Percentiles rank a stretch among this genome's conserved stretches.
Conservation (phyloP, 2,329 filamentous ascomycete species). For the Colletotrichum abscissum region DNA sequence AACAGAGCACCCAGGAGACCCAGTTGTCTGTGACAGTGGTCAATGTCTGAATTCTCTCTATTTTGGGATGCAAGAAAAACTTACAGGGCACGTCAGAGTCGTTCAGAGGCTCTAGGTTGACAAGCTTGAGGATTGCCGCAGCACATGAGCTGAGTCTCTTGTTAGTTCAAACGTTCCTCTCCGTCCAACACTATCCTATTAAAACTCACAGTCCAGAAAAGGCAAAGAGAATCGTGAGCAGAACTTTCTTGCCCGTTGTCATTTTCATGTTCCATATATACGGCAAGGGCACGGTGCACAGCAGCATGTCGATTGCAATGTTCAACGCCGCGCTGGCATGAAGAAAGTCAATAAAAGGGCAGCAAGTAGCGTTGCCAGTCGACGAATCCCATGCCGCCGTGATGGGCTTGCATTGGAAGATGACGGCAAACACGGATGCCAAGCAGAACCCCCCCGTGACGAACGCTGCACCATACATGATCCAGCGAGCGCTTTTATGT, state of each 20-base stretch:
- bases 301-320: constrained; percentile 42
- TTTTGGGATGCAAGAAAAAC: neutral
- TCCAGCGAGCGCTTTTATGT: neutral
- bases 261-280: constrained; percentile 44
- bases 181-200: neutral
- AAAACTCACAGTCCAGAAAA: constrained; percentile 44
- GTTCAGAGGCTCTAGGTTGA: constrained; percentile 39
- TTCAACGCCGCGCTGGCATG: constrained; percentile 44
- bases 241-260: constrained; percentile 40
- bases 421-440: constrained; percentile 12
- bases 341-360: constrained; percentile 41
- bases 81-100: constrained; percentile 44
- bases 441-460: constrained; percentile 6
- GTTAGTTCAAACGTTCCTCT: neutral
- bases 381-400: constrained; percentile 42
- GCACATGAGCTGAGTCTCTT: constrained; percentile 39
- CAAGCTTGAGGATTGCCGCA: constrained; percentile 40
- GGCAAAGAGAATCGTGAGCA: constrained; percentile 43
- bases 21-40: constrained; percentile 39
- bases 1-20: constrained; percentile 44
- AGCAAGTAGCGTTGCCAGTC: constrained; percentile 38
- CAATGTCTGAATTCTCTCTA: too few relatives aligned
- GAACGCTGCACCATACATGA: neutral
- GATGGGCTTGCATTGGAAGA: constrained; percentile 29
- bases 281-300: constrained; percentile 44